phyloP scores from a whole-genome alignment of 2,329 filamentous ascomycete species.

The Septoria petroselini region DNA sequence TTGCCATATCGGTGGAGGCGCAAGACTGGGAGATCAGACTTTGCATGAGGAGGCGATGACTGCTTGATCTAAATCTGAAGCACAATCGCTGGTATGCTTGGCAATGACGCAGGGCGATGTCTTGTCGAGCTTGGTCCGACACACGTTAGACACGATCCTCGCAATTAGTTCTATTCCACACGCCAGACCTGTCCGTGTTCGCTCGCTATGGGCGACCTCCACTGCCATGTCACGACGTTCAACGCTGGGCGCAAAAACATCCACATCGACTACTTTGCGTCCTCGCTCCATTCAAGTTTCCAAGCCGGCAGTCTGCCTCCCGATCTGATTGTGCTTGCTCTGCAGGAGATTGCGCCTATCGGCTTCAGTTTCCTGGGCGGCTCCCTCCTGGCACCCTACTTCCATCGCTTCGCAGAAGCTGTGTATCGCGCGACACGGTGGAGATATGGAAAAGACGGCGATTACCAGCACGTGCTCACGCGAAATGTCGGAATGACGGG shows the following conservation, averaged over 20 bases:
- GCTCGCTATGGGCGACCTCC: constrained; percentile 48
- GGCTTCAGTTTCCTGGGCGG: constrained; percentile 81
- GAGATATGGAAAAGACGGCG: constrained; percentile 60
- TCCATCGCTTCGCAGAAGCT: constrained; percentile 66
- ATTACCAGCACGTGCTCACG: constrained; percentile 67
- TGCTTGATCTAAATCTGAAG: too few species aligned
- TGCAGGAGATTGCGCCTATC: constrained; percentile 88
- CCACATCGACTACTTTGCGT: constrained; percentile 66
- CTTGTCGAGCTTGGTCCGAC: too few species aligned
- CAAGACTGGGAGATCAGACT: too few species aligned
- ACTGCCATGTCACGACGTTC: constrained; percentile 79
- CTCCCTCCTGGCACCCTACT: constrained; percentile 72
- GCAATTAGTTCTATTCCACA: too few species aligned
- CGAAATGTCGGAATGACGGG: constrained; percentile 86
- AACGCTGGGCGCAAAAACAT: constrained; percentile 77
- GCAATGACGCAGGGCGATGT: too few species aligned
- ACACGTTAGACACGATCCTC: too few species aligned
- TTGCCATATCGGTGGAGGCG: too few species aligned
- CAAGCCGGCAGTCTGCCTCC: constrained; percentile 53
- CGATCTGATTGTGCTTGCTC: constrained; percentile 63
- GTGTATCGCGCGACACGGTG: constrained; percentile 44
- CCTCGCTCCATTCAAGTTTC: constrained; percentile 51
- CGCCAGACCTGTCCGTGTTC: too few species aligned
- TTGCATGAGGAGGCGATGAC: too few species aligned
- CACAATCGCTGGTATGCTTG: too few species aligned